phyloP scores from a whole-genome alignment of 1,139 yeast genomes.

The Blastobotrys petasosporus region DNA sequence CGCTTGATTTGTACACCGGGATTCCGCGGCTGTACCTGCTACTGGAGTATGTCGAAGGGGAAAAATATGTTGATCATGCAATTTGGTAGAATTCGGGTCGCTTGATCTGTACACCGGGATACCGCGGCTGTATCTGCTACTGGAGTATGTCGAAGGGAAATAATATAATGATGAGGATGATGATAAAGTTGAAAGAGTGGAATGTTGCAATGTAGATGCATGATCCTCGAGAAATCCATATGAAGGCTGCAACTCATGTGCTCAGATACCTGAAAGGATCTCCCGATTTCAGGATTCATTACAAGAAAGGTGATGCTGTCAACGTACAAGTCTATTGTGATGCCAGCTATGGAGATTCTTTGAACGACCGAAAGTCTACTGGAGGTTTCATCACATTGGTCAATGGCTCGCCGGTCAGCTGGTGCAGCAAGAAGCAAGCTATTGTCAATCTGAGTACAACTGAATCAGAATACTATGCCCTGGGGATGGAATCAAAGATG shows the following conservation, averaged over 20 bases:
- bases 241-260: slow-evolving; percentile 17
- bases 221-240: slow-evolving; percentile 14
- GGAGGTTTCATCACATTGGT: slow-evolving; percentile 17
- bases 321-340: slow-evolving; percentile 15
- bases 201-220: background rate
- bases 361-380: slow-evolving; percentile 14
- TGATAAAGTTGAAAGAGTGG: no score
- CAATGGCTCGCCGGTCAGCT: slow-evolving; percentile 16
- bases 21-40: no score
- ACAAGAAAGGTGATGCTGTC: background rate
- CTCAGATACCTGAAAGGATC: slow-evolving; percentile 17
- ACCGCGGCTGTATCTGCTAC: no score
- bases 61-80: no score
- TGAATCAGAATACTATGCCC: background rate
- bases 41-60: no score
- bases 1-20: no score
- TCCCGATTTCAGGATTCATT: slow-evolving; percentile 9
- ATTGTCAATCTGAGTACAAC: background rate
- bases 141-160: no score
- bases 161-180: background rate
- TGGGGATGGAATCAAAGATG: slow-evolving; percentile 6
- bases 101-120: no score
- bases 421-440: slow-evolving; percentile 10
- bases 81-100: no score
- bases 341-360: slow-evolving; percentile 17